Base-by-base conservation (phyloP, 192 early-diverging fungal genomes). In the Backusella macrospora region DNA sequence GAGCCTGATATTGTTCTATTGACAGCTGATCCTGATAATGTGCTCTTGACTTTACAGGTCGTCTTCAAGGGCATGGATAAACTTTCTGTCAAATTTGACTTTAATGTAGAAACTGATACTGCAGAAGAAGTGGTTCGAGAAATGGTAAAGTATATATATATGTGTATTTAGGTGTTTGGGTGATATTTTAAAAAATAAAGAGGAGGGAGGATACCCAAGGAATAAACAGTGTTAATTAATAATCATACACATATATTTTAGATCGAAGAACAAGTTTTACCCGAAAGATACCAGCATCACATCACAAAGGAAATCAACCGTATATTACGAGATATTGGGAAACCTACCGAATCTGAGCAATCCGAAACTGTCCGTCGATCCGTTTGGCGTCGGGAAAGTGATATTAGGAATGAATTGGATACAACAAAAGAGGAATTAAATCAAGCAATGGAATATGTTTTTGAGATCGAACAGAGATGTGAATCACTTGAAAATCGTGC, bases 271-370 rank as follows among this genome's bases (percentile, higher is more conserved):
- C 79, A 92, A 73, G 93, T 94, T 21, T 79, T 94, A 26, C 90
- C 85, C 26, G 84, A 89, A 42, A 80, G 83, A 75, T 94, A 93
- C 66, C 89, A 93, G 69, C 83, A 91, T 34, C 84, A 92, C 16
- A 93, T 94, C 46, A 94, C 92, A 23, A 86, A 87, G 55, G 93
- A 94, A 70, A 93, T 94, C 72, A 94, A 93, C 76, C 86, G 91
- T 47, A 93, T 94, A 71, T 79, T 94, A 55, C 85, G 92, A 26
- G 93, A 94, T 49, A 73, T 92, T 46, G 85, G 86, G 62, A 91
- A 85, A 34, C 73, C 73, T 10, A 64, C 34, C 40, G 70, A 72
- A 48, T 70, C 73, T 16, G 80, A 78, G 9, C 76, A 78, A 48
- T 69, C 66, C 5, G 76, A 81, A 23, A 49, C 69, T 52, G 72